Evolutionary conservation across 2,329 filamentous ascomycete species (phyloP), one percentile per base, ranked within the genome.

Genomic region (Exophiala alcalophila): DNA sequence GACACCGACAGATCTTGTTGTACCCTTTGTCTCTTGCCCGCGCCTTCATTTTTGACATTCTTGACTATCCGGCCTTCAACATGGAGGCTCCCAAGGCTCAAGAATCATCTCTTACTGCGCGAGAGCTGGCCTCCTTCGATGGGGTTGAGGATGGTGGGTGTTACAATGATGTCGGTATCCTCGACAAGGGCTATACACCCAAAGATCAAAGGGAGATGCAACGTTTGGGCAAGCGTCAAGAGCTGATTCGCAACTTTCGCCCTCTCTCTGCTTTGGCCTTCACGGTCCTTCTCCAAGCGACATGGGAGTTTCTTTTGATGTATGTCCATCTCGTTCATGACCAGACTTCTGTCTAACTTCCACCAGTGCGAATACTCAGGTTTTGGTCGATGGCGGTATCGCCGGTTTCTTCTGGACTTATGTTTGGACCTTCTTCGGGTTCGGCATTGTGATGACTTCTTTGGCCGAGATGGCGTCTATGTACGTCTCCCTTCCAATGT

Each of bases 391-490:
- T 38, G 52, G 52, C 4, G 52, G 52, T 18, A 18, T 46, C 15
- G 41, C 49, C 19, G 50, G 43, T 6, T 40, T 63, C 31, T 53
- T 61, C 30, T 63, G 57, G 44, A 55, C 59, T 0, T 65, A 58
- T 40, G 46, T 67, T 4, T 62, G 61, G 57, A 64, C 81, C 19
- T 66, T 83, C 14, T 78, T 90, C 6, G 82, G 84, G 0, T 76
- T 84, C 18, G 83, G 84, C 5, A 81, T 80, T 16, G 73, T 90
- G 12, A 59, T 65, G 24, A 53, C 54, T 14, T 65, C 64, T 5
- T 70, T 91, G 57, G 77, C 84, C 0, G 87, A 94, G 61, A 72
- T 88, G 65, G 62, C 64, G 4, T 65, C 62, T 2, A 69, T 68
- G 45, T 44, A 35, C 14, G 44, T 10, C 12, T 24, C 3, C 7